Conservation (phyloP, 768 basidiomycete species). For the Podaxis pistillaris region DNA sequence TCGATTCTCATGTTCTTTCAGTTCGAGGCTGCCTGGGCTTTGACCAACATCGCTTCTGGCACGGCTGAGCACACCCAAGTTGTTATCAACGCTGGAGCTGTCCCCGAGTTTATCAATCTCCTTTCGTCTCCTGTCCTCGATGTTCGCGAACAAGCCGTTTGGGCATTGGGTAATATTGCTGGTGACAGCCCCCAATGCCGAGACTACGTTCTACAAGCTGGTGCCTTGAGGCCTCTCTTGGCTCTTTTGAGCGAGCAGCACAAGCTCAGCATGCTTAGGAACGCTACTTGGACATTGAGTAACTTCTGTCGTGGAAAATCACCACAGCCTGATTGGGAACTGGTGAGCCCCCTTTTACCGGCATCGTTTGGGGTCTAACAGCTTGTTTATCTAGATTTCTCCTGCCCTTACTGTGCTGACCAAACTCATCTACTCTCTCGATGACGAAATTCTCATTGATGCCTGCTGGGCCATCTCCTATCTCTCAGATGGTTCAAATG, state of each 20-base stretch:
- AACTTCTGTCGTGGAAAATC: slow-evolving; percentile 99
- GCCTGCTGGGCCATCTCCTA: slow-evolving; percentile 99
- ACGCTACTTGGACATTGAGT: slow-evolving; percentile 99
- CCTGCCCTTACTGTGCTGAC: slow-evolving; percentile 96
- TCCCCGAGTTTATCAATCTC: slow-evolving; percentile 96
- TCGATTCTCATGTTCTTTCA: slow-evolving; percentile 27
- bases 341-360: slow-evolving; percentile 52
- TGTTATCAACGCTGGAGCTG: slow-evolving; percentile 91
- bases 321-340: slow-evolving; percentile 97
- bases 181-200: slow-evolving; percentile 97
- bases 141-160: slow-evolving; percentile 98
- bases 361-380: slow-evolving; percentile 11
- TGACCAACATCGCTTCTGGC: slow-evolving; percentile 97
- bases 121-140: slow-evolving; percentile 93
- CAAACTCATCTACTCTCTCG: slow-evolving; percentile 97
- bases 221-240: slow-evolving; percentile 90
- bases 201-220: slow-evolving; percentile 93
- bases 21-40: slow-evolving; percentile 98
- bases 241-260: slow-evolving; percentile 92
- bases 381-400: slow-evolving; percentile 71
- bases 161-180: slow-evolving; percentile 99
- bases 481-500: slow-evolving; percentile 97
- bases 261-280: slow-evolving; percentile 97
- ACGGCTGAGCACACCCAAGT: slow-evolving; percentile 98
- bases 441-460: slow-evolving; percentile 98